These are phyloP conservation scores for Suhomyces sp. DNA, from an alignment of 805 yeast genomes.

Conservation along the genomic window DNA sequence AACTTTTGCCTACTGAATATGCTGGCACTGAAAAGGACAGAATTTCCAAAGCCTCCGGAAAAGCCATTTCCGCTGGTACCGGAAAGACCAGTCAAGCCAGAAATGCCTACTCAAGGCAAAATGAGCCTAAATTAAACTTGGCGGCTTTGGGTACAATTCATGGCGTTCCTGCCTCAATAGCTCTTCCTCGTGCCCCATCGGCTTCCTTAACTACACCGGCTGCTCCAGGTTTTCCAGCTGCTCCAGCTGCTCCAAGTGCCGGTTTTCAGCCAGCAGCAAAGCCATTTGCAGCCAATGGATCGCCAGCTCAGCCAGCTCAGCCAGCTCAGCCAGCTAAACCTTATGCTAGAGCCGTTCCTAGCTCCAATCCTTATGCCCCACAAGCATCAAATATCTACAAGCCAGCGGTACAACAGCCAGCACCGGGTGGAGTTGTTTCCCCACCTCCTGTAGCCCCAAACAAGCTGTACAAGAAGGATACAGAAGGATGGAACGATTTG, in stretches of 20 bases:
- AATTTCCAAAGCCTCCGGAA: constrained; percentile 55
- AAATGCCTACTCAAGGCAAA: background rate
- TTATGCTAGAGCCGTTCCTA: constrained; percentile 27
- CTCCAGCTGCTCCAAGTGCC: constrained; percentile 2
- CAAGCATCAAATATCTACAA: constrained; percentile 21
- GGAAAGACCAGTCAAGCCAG: background rate
- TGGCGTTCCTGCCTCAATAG: too few species aligned
- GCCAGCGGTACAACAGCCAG: constrained; percentile 17
- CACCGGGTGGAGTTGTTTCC: constrained; percentile 12
- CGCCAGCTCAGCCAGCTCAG: too few species aligned
- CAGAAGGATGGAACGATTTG: constrained; percentile 72
- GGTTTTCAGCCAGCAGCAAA: background rate
- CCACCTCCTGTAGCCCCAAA: constrained; percentile 25
- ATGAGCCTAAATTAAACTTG: background rate
- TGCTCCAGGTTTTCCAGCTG: constrained; percentile 18
- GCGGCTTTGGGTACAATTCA: too few species aligned
- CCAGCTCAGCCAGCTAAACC: too few species aligned
- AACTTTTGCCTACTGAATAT: constrained; percentile 68
- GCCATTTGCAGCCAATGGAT: background rate
- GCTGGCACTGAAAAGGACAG: constrained; percentile 79
- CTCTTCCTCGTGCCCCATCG: too few species aligned
- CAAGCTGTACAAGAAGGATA: constrained; percentile 39
- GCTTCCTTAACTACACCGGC: constrained; percentile 2
- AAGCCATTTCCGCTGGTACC: constrained; percentile 14
- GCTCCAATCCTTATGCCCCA: constrained; percentile 22